These are phyloP conservation scores for Fusarium papillatum DNA, from an alignment of 2,329 filamentous ascomycete genomes.

Conservation along the genomic window DNA sequence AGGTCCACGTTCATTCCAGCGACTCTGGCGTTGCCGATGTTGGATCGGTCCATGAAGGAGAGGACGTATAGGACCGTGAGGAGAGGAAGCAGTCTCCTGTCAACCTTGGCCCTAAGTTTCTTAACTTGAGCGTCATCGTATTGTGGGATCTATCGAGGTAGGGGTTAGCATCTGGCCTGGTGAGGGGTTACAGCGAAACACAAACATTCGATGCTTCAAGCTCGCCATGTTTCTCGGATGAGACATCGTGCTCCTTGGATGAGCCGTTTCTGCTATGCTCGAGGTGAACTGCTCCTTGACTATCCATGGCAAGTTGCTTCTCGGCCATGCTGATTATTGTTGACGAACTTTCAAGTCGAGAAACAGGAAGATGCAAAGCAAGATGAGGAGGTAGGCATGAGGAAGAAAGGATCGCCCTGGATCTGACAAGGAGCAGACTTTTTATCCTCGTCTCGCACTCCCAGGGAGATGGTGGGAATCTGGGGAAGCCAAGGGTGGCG, in stretches of 20 bases:
- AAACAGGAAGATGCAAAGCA: not conserved
- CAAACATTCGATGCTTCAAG: not conserved
- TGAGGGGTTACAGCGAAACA: not conserved
- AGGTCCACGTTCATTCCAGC: constrained; percentile 44
- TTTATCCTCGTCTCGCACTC: not conserved
- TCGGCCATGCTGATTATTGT: not conserved
- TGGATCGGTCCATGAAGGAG: constrained; percentile 44
- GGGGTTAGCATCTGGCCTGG: not conserved
- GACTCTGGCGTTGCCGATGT: constrained; percentile 45
- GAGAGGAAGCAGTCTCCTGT: not conserved
- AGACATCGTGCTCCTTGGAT: not conserved
- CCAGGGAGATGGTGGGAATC: not conserved
- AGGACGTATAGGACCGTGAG: constrained; percentile 41
- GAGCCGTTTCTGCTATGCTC: not conserved
- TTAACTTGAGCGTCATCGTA: not conserved
- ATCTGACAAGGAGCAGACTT: not conserved
- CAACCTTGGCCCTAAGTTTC: not conserved
- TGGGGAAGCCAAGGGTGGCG: not conserved
- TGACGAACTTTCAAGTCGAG: not conserved
- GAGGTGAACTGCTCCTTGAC: not conserved
- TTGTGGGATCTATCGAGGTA: not conserved
- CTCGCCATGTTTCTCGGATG: not conserved
- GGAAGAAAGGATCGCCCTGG: not conserved
- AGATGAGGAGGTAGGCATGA: not conserved
- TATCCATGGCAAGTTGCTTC: not conserved